Percentiles rank a stretch among this genome's conserved stretches.
Conservation (phyloP, 176 grass and related monocot species). For the Neostapfia colusana region DNA sequence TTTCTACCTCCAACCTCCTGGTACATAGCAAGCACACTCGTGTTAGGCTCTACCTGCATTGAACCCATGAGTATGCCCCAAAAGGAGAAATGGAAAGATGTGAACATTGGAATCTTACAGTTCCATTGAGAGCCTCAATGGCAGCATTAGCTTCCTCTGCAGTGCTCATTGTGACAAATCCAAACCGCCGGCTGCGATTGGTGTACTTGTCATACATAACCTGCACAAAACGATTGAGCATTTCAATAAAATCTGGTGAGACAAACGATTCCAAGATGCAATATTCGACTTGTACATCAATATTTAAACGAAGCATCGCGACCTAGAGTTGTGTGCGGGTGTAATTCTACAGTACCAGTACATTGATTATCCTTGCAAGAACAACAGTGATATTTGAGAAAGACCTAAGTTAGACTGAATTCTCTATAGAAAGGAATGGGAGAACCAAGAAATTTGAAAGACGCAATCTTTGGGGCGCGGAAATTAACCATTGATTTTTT, state of each 20-base stretch:
- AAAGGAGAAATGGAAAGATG: background rate
- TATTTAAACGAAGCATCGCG: background rate
- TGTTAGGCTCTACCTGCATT: background rate
- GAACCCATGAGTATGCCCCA: background rate
- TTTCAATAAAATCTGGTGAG: background rate
- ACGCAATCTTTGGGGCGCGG: background rate
- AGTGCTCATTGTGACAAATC: constrained; percentile 88
- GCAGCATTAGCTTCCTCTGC: constrained; percentile 58
- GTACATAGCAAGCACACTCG: constrained; percentile 14
- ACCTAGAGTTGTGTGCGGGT: background rate
- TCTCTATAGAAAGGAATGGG: background rate
- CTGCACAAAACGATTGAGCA: constrained; percentile 40
- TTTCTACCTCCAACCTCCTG: constrained; percentile 80
- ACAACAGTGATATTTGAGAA: background rate
- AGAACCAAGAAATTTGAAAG: background rate
- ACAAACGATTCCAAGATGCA: background rate
- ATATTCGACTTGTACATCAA: background rate
- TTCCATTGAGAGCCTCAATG: constrained; percentile 68
- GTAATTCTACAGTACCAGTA: background rate
- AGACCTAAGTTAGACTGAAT: background rate
- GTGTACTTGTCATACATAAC: constrained; percentile 99
- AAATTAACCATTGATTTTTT: background rate
- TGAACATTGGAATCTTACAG: constrained; percentile 47
- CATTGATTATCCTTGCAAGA: background rate
- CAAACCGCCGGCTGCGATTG: constrained; percentile 82